These are phyloP conservation scores for Colletotrichum navitas DNA, from an alignment of 2,329 filamentous ascomycete genomes.

Conservation along the genomic window DNA sequence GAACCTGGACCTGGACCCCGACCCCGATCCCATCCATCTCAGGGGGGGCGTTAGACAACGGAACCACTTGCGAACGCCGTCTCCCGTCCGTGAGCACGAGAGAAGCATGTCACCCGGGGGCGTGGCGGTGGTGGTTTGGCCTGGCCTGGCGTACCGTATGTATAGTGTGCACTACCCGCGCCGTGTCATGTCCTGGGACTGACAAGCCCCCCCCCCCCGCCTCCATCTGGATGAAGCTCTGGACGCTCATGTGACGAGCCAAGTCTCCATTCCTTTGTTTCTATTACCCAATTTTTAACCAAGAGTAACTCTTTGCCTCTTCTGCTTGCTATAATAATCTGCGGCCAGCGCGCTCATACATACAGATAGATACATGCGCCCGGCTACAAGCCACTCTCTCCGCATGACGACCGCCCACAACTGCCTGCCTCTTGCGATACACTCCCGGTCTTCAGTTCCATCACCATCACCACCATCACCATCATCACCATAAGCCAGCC, in stretches of 20 bases:
- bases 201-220: slow-evolving; percentile 41
- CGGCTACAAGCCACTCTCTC: slow-evolving; percentile 26
- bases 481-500: not conserved
- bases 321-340: slow-evolving; percentile 41
- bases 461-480: not conserved
- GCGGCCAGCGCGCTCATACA: slow-evolving; percentile 38
- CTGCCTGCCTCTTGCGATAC: slow-evolving; percentile 22
- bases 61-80: slow-evolving; percentile 7
- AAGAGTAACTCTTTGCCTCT: slow-evolving; percentile 43
- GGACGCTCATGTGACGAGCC: slow-evolving; percentile 53
- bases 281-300: slow-evolving; percentile 61
- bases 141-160: slow-evolving; percentile 1
- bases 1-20: not conserved
- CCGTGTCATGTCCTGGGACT: slow-evolving; percentile 25
- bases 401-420: slow-evolving; percentile 27
- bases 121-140: not conserved
- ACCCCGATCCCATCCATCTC: not conserved
- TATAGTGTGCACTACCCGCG: slow-evolving; percentile 5
- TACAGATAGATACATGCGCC: slow-evolving; percentile 4
- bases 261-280: slow-evolving; percentile 59
- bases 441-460: slow-evolving; percentile 11
- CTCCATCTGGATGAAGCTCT: slow-evolving; percentile 41
- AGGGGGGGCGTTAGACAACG: not conserved
- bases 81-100: slow-evolving; percentile 31
- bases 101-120: slow-evolving; percentile 34